Conservation (phyloP, 148 eudicot genomes). For the Chenopodium suecicum region DNA sequence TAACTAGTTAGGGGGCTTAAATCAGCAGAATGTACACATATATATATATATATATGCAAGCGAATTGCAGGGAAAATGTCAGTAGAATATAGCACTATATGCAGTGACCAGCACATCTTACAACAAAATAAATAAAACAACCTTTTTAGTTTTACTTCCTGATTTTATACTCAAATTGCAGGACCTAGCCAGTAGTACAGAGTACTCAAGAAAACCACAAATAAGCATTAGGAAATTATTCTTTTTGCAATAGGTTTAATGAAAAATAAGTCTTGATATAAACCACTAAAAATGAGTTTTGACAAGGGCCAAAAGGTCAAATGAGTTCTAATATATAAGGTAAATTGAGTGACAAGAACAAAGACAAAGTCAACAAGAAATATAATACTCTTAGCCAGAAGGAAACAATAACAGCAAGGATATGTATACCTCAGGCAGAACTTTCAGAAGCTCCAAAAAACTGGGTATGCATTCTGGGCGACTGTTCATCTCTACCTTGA, state of each 20-base stretch:
- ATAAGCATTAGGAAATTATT: neutral
- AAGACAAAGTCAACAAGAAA: neutral
- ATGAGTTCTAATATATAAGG: neutral
- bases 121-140: neutral
- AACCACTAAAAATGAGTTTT: neutral
- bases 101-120: neutral
- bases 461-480: slow-evolving; percentile 82
- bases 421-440: slow-evolving; percentile 83
- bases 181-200: neutral
- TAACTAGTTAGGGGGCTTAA: too few species aligned
- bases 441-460: slow-evolving; percentile 91
- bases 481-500: slow-evolving; percentile 79
- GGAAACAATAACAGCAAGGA: neutral
- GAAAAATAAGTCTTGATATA: neutral
- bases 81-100: neutral
- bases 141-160: neutral
- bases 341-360: neutral
- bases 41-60: neutral
- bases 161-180: neutral
- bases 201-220: neutral
- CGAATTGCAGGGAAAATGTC: neutral
- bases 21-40: too few species aligned
- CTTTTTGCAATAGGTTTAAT: too few species aligned
- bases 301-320: neutral
- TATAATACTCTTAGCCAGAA: neutral